phyloP scores from a whole-genome alignment of 805 yeast species.

The Candida maltosa region DNA sequence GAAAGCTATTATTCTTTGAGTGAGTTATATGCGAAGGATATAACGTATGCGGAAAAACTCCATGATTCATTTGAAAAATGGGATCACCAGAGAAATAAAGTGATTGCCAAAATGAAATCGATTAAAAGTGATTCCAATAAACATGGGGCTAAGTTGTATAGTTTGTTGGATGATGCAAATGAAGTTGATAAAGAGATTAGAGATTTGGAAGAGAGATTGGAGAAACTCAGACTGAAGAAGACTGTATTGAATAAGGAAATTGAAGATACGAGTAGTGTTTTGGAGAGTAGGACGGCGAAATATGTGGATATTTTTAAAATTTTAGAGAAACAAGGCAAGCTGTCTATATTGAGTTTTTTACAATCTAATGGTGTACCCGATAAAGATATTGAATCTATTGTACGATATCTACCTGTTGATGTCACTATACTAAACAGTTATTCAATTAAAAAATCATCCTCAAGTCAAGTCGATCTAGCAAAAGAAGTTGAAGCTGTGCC shows the following conservation, averaged over 20 bases:
- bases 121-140: slow-evolving; percentile 38
- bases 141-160: slow-evolving; percentile 40
- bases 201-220: slow-evolving; percentile 33
- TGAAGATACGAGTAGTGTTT: slow-evolving; percentile 43
- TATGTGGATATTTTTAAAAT: slow-evolving; percentile 39
- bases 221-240: slow-evolving; percentile 30
- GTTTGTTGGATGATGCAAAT: slow-evolving; percentile 28
- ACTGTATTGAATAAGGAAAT: slow-evolving; percentile 34
- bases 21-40: slow-evolving; percentile 44
- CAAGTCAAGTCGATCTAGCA: too few species aligned
- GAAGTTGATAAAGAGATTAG: slow-evolving; percentile 36
- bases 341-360: slow-evolving; percentile 26
- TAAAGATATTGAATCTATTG: slow-evolving; percentile 14
- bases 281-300: slow-evolving; percentile 46
- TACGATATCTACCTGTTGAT: slow-evolving; percentile 20
- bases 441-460: too few species aligned
- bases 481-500: background rate
- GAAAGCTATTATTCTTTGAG: slow-evolving; percentile 42
- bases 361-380: slow-evolving; percentile 17
- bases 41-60: slow-evolving; percentile 21
- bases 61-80: slow-evolving; percentile 31
- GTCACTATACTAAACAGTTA: slow-evolving; percentile 22
- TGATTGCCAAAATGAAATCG: slow-evolving; percentile 32
- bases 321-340: slow-evolving; percentile 36
- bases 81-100: slow-evolving; percentile 34